Evolutionary conservation across 2,329 filamentous ascomycete genomes (phyloP).

Genomic region (Penicillium sp.): DNA sequence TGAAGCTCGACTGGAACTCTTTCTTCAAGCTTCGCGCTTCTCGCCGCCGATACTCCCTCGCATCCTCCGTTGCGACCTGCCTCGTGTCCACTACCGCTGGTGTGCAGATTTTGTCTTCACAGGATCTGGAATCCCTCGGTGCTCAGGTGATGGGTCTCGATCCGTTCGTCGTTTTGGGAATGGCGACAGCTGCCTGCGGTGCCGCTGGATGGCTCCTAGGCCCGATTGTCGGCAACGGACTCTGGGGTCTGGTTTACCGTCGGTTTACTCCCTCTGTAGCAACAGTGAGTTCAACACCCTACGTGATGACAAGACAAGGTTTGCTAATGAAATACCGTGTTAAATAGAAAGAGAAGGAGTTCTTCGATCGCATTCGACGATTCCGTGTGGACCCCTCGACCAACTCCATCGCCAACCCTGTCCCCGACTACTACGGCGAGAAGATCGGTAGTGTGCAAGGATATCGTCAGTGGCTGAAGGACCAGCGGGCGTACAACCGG

Average conservation of each 20-base stretch:
- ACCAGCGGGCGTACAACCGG: conserved; percentile 95
- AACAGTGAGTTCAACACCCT: conserved; percentile 51
- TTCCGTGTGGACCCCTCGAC: conserved; percentile 88
- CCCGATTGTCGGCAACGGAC: conserved; percentile 74
- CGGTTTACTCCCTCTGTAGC: conserved; percentile 71
- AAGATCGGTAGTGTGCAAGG: conserved; percentile 92
- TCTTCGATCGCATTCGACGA: conserved; percentile 88
- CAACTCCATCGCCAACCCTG: conserved; percentile 87
- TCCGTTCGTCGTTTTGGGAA: conserved; percentile 79
- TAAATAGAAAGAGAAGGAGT: conserved; percentile 81
- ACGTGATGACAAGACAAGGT: not conserved
- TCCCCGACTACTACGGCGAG: conserved; percentile 97
- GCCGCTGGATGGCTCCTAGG: conserved; percentile 87
- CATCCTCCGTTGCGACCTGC: conserved; percentile 69
- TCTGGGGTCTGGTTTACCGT: conserved; percentile 76
- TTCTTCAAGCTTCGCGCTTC: conserved; percentile 90
- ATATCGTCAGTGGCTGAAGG: conserved; percentile 94
- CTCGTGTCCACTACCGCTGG: conserved; percentile 58
- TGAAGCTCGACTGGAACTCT: conserved; percentile 77
- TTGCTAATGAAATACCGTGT: not conserved
- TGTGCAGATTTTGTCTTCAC: conserved; percentile 61
- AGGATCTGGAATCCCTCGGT: conserved; percentile 65
- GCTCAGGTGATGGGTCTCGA: conserved; percentile 79
- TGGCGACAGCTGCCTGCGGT: conserved; percentile 74
- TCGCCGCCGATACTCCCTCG: conserved; percentile 79